A percentile compares a stretch with the other conserved stretches of the same genome.
These are phyloP conservation scores for Coniochaeta ligniaria DNA, from an alignment of 2,329 filamentous ascomycete genomes.

Conservation along the genomic window DNA sequence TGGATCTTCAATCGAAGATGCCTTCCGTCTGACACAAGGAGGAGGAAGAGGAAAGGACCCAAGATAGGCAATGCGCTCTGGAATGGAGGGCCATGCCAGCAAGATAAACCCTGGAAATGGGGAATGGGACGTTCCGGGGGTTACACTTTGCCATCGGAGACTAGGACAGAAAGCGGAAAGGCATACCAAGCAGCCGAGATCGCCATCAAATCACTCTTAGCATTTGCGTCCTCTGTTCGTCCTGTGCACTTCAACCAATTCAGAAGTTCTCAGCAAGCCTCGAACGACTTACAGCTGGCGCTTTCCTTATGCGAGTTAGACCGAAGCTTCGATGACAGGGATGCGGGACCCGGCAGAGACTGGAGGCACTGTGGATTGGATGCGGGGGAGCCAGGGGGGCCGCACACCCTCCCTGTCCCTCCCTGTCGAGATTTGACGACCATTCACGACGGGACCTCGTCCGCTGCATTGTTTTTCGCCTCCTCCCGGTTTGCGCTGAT, in stretches of 20 bases:
- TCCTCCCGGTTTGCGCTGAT: not conserved
- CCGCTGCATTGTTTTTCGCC: not conserved
- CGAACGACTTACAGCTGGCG: not conserved
- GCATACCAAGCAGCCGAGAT: not conserved
- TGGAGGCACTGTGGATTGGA: not conserved
- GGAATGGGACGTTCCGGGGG: not conserved
- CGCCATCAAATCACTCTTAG: not conserved
- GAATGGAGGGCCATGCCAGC: not conserved
- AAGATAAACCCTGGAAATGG: not conserved
- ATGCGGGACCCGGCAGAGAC: not conserved
- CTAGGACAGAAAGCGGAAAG: not conserved
- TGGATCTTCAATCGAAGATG: not conserved
- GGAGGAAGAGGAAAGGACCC: not conserved
- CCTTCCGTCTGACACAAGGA: not conserved
- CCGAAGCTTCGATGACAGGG: not conserved
- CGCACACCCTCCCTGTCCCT: not conserved
- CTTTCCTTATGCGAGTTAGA: not conserved
- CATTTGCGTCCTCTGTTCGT: not conserved
- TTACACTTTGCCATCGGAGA: not conserved
- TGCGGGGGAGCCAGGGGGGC: not conserved
- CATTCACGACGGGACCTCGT: not conserved
- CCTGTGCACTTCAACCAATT: not conserved
- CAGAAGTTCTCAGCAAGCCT: constrained; percentile 1
- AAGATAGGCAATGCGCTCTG: not conserved
- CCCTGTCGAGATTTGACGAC: not conserved